phyloP scores from a whole-genome alignment of 768 basidiomycete genomes.

The Kwoniella europaea region DNA sequence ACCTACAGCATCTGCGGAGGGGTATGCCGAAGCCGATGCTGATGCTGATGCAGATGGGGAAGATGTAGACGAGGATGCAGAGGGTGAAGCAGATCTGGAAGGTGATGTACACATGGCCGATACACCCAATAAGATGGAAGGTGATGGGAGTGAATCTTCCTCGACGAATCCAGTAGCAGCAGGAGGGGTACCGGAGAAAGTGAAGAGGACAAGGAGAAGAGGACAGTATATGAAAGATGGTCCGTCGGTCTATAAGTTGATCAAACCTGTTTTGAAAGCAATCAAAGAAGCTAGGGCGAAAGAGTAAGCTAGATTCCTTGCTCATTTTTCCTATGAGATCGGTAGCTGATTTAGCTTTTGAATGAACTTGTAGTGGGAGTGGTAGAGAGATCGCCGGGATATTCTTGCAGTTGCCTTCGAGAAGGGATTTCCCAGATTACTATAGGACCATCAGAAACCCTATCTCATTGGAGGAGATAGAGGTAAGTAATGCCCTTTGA shows the following conservation, averaged over 20 bases:
- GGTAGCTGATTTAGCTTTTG: background rate
- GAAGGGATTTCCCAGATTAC: constrained; percentile 74
- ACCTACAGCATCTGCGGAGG: background rate
- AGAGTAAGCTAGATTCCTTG: constrained; percentile 41
- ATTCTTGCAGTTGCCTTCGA: constrained; percentile 84
- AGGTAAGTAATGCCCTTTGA: constrained; percentile 56
- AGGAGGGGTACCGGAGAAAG: background rate
- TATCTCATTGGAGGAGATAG: constrained; percentile 87
- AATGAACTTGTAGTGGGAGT: constrained; percentile 28
- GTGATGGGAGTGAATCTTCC: background rate
- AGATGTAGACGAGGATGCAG: constrained; percentile 21
- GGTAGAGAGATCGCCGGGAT: constrained; percentile 61
- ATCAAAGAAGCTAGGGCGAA: constrained; percentile 42
- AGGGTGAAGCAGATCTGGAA: constrained; percentile 26
- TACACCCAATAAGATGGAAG: background rate
- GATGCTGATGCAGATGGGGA: background rate
- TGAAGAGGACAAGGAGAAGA: constrained; percentile 26
- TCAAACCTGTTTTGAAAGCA: constrained; percentile 46
- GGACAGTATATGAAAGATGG: constrained; percentile 50
- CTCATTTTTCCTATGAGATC: background rate
- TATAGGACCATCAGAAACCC: constrained; percentile 78
- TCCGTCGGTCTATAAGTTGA: constrained; percentile 47
- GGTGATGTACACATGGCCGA: constrained; percentile 30
- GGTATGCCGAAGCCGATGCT: background rate
- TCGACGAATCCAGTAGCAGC: background rate